These are phyloP conservation scores for Gossypium armourianum DNA, from an alignment of 441 rosid genomes.

Conservation along the genomic window DNA sequence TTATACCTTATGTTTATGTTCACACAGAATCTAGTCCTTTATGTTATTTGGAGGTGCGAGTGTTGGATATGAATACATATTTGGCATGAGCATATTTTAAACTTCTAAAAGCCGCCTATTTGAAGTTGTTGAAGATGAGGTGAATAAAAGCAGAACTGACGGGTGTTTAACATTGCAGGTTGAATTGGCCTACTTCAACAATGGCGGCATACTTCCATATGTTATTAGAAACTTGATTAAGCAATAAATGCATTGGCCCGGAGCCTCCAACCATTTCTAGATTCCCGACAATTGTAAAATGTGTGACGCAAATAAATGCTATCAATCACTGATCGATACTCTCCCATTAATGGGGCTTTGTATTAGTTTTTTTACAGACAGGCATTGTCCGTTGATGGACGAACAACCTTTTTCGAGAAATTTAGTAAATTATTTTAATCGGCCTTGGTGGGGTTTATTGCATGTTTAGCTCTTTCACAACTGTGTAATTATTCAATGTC, in stretches of 20 bases:
- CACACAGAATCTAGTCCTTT: too few relatives aligned
- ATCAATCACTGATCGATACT: slow-evolving; percentile 17
- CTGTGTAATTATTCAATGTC: not conserved
- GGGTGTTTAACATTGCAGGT: slow-evolving; percentile 38
- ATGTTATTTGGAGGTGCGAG: not conserved
- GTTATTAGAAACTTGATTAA: slow-evolving; percentile 65
- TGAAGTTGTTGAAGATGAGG: not conserved
- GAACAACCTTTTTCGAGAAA: not conserved
- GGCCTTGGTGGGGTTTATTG: not conserved
- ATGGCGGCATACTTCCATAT: slow-evolving; percentile 87
- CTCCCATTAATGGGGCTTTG: not conserved
- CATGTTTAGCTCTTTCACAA: not conserved
- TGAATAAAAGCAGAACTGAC: not conserved
- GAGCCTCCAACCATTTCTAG: not conserved
- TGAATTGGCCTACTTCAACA: slow-evolving; percentile 73
- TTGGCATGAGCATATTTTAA: too few relatives aligned
- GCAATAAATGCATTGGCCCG: slow-evolving; percentile 20
- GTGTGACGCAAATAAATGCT: slow-evolving; percentile 26
- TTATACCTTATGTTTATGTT: not conserved
- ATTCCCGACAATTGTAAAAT: slow-evolving; percentile 19
- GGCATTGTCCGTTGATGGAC: not conserved
- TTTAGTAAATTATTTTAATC: not conserved
- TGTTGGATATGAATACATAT: too few relatives aligned
- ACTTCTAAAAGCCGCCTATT: not conserved
- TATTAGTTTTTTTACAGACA: not conserved